Evolutionary conservation across 352 stramenopile species (phyloP).

Genomic region (Chrysophaeum taylorii): DNA sequence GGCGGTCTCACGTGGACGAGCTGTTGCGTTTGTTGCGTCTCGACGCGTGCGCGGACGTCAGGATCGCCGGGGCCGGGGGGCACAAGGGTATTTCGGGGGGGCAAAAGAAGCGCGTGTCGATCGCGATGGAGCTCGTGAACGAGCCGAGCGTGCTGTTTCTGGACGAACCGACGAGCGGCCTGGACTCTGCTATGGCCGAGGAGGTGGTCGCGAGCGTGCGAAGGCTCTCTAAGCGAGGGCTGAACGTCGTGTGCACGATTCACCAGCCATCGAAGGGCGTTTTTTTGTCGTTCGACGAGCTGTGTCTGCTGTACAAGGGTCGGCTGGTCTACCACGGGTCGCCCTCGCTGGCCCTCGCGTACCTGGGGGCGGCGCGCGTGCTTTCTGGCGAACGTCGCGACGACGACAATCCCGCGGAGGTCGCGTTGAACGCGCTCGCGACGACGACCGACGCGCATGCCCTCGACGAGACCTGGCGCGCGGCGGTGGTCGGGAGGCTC

Average conservation of each 20-base stretch:
- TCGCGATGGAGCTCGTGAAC: slow-evolving; percentile 61
- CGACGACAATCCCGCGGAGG: slow-evolving; percentile 11
- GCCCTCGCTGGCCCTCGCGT: slow-evolving; percentile 9
- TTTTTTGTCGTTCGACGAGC: slow-evolving; percentile 37
- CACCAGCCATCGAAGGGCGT: slow-evolving; percentile 36
- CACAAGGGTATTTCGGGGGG: slow-evolving; percentile 65
- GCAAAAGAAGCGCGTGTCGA: slow-evolving; percentile 58
- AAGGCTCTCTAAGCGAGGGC: slow-evolving; percentile 1
- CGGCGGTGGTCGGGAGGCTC: too few relatives aligned
- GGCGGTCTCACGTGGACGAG: slow-evolving; percentile 41
- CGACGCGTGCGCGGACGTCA: slow-evolving; percentile 31
- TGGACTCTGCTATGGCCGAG: slow-evolving; percentile 30
- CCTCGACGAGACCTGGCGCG: too few relatives aligned
- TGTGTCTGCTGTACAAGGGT: slow-evolving; percentile 38
- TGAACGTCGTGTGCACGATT: slow-evolving; percentile 23
- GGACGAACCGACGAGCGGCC: slow-evolving; percentile 50
- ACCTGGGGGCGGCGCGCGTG: slow-evolving; percentile 39
- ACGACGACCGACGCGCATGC: too few relatives aligned
- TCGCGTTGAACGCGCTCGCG: slow-evolving; percentile 17
- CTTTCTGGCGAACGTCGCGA: slow-evolving; percentile 13
- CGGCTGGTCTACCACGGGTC: slow-evolving; percentile 21
- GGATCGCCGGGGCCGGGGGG: slow-evolving; percentile 63
- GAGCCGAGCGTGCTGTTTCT: slow-evolving; percentile 60
- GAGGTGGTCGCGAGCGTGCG: slow-evolving; percentile 28
- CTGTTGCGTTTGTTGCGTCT: slow-evolving; percentile 31